Evolutionary conservation across 1,284 basidiomycete genomes (phyloP), one percentile per base, ranked within the genome.

Genomic region (Ustilago bromivora): DNA sequence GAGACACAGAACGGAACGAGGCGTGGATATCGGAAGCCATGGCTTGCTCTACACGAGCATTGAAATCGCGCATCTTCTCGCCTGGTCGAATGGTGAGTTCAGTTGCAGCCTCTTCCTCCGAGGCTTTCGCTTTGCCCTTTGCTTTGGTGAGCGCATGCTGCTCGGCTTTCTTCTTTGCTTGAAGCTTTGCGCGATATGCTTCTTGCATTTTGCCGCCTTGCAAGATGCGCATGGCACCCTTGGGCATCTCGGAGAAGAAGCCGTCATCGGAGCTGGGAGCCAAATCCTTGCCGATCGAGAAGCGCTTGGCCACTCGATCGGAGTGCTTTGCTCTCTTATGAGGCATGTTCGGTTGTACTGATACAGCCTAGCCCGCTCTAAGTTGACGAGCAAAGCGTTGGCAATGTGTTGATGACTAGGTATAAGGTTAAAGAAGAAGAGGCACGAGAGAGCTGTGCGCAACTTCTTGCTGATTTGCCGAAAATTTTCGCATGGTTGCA

Each of bases 31-130:
- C 75, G 15, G 67, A 43, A 1, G 82, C 75, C 71, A 84, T 77
- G 17, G 80, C 67, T 36, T 75, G 73, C 46, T 83, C 83, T 17
- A 84, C 82, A 43, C 83, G 76, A 15, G 78, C 69, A 49, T 82
- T 84, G 54, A 83, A 84, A 53, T 83, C 82, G 31, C 71, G 65
- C 53, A 84, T 62, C 69, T 79, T 79, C 59, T 84, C 83, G 52
- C 82, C 82, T 0, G 80, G 77, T 46, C 80, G 79, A 49, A 84
- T 80, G 51, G 68, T 78, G 61, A 84, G 69, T 15, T 76, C 43
- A 12, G 66, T 36, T 9, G 65, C 23, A 35, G 51, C 40, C 3
- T 64, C 49, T 8, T 36, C 19, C 17, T 62, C 52, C 12, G 66
- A 43, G 6, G 54, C 66, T 54, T 80, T 70, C 3, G 57, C 59